Evolutionary conservation across 2,329 filamentous ascomycete genomes (phyloP), one percentile per base, ranked within the genome.

Genomic region (Penicillium decumbens): DNA sequence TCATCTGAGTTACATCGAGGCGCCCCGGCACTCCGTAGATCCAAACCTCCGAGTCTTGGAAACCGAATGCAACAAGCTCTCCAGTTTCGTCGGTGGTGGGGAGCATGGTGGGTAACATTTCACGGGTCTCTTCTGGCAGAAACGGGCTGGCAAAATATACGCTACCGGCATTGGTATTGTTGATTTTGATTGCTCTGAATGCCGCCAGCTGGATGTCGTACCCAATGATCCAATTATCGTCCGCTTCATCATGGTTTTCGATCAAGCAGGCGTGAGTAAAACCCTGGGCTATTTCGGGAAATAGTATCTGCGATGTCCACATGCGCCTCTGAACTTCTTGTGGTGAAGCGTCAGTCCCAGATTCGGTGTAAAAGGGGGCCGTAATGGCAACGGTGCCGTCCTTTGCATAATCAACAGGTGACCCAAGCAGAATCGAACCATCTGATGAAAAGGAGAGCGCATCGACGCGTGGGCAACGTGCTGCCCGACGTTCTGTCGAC

Each of bases 261-360:
- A 92, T 73, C 40, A 92, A 68, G 1, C 87, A 83, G 18, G 87
- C 86, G 68, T 91, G 87, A 58, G 85, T 89, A 63, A 87, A 90
- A 57, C 88, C 85, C 43, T 83, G 80, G 57, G 84, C 89, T n/a
- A 83, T 85, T 58, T 90, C 88, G 3, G 88, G 88, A 49, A 92
- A 92, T 3, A 93, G 73, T 40, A 93, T 91, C 29, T 89, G 90
- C 0, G 87, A 89, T 6, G 88, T 92, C 88, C 88, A 93, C 63
- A 92, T 79, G 23, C 84, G 81, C 64, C 84, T 87, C 53, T 89
- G 78, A 54, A 83, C 80, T 50, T 88, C 82, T 48, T 70, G 67
- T 18, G 68, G 65, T 7, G 72, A 71, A 33, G 75, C 60, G 50
- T 85, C 83, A 10, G 75, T 64, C 46, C 71, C 71, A 27, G 70